Percentiles rank a stretch among this genome's conserved stretches.
phyloP scores from a whole-genome alignment of 2,329 filamentous ascomycete species.

The Leptographium radiaticola region DNA sequence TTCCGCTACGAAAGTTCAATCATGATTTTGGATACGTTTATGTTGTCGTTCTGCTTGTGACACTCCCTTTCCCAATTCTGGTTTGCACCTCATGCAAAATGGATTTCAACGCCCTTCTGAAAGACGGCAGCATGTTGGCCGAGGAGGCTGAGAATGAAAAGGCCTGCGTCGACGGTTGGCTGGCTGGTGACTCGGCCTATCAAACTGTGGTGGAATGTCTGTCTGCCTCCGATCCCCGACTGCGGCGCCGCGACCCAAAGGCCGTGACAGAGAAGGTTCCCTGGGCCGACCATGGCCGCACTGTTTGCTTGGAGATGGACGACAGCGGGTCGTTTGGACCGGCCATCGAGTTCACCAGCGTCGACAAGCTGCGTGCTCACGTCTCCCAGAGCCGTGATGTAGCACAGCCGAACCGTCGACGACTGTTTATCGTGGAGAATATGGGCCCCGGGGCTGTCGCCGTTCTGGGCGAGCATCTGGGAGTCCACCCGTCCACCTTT shows the following conservation, averaged over 20 bases:
- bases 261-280: constrained; percentile 9
- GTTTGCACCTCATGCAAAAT: background rate
- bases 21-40: no score
- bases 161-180: background rate
- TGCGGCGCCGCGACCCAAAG: constrained; percentile 13
- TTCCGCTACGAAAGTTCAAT: no score
- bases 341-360: constrained; percentile 6
- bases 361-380: background rate
- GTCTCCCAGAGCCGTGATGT: background rate
- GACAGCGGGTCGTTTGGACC: constrained; percentile 3
- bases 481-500: constrained; percentile 14
- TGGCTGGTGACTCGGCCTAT: constrained; percentile 11
- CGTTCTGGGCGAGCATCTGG: constrained; percentile 12
- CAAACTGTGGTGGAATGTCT: constrained; percentile 7
- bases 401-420: background rate
- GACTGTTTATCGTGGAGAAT: constrained; percentile 14
- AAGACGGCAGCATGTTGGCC: constrained; percentile 4
- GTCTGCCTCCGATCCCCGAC: constrained; percentile 11
- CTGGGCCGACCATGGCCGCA: constrained; percentile 8
- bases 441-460: constrained; percentile 12
- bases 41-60: no score
- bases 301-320: constrained; percentile 9
- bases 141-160: constrained; percentile 1
- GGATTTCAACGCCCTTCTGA: background rate
- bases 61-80: no score